Evolutionary conservation across 306 rosid species (phyloP).

Genomic region (Cucumis melo): DNA sequence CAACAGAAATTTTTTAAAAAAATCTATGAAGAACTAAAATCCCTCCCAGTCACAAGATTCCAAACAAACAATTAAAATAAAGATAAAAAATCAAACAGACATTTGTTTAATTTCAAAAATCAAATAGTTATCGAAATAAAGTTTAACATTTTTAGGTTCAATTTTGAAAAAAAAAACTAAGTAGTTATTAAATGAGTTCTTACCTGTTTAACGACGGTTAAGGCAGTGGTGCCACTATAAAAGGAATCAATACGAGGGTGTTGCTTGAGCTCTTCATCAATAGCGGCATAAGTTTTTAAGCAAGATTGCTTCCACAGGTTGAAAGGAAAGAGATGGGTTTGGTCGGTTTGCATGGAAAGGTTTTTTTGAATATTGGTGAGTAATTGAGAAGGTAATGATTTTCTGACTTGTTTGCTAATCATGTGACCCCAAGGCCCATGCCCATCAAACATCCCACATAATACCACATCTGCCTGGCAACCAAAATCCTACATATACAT

Average conservation of each 20-base stretch:
- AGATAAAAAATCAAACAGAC: no score
- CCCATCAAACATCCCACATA: constrained; percentile 85
- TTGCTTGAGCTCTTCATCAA: constrained; percentile 60
- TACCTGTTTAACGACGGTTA: constrained; percentile 83
- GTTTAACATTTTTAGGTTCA: no score
- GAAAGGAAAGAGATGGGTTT: constrained; percentile 20
- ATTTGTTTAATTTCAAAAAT: no score
- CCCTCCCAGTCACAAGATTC: no score
- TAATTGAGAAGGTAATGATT: constrained; percentile 44
- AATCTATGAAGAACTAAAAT: no score
- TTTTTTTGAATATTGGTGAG: constrained; percentile 55
- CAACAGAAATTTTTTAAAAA: no score
- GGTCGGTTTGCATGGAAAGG: constrained; percentile 20
- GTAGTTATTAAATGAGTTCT: neutral
- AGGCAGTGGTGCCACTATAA: constrained; percentile 62
- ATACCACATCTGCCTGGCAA: constrained; percentile 57
- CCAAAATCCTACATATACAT: constrained; percentile 43
- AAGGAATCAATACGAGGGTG: constrained; percentile 49
- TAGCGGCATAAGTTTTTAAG: constrained; percentile 42
- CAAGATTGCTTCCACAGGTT: constrained; percentile 60
- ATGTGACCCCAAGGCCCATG: constrained; percentile 89
- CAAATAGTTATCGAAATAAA: no score
- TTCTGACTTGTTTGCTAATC: constrained; percentile 52
- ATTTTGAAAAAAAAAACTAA: no score
- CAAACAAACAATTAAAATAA: no score